Conservation (phyloP, 495 filamentous ascomycete genomes). For the Xylaria flabelliformis region DNA sequence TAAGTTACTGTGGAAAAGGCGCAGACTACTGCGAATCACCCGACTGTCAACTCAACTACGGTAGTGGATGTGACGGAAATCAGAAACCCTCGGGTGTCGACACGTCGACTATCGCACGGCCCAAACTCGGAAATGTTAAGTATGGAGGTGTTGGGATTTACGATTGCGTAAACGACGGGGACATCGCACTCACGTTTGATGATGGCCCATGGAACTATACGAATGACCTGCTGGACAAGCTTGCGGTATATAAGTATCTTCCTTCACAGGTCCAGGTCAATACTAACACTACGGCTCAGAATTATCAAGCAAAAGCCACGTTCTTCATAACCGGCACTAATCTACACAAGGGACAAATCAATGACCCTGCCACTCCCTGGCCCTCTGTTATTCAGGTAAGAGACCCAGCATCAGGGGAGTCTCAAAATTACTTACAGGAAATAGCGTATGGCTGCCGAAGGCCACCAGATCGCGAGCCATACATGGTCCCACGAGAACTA, state of each 20-base stretch:
- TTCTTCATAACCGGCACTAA: constrained; percentile 84
- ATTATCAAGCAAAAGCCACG: constrained; percentile 71
- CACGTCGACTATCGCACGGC: constrained; percentile 64
- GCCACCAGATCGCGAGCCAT: constrained; percentile 86
- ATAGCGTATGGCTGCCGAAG: constrained; percentile 67
- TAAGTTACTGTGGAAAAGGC: constrained; percentile 66
- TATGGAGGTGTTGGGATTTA: constrained; percentile 71
- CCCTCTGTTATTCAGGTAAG: constrained; percentile 62
- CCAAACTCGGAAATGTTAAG: constrained; percentile 61
- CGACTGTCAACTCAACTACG: constrained; percentile 73
- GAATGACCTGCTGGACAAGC: constrained; percentile 68
- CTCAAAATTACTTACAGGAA: constrained; percentile 34
- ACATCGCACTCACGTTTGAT: constrained; percentile 78
- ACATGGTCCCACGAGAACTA: constrained; percentile 85
- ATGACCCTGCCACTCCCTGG: constrained; percentile 63
- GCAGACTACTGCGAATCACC: constrained; percentile 70
- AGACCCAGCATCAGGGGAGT: constrained; percentile 5
- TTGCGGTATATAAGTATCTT: constrained; percentile 47
- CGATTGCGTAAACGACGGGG: constrained; percentile 66
- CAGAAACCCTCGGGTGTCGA: constrained; percentile 65
- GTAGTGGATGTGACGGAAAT: constrained; percentile 70
- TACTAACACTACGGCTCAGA: constrained; percentile 42
- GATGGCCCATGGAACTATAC: constrained; percentile 79
- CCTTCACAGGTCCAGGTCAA: background rate
- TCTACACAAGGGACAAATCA: constrained; percentile 73